phyloP scores from a whole-genome alignment of 2,329 filamentous ascomycete species.

The Rugonectria rugulosa region DNA sequence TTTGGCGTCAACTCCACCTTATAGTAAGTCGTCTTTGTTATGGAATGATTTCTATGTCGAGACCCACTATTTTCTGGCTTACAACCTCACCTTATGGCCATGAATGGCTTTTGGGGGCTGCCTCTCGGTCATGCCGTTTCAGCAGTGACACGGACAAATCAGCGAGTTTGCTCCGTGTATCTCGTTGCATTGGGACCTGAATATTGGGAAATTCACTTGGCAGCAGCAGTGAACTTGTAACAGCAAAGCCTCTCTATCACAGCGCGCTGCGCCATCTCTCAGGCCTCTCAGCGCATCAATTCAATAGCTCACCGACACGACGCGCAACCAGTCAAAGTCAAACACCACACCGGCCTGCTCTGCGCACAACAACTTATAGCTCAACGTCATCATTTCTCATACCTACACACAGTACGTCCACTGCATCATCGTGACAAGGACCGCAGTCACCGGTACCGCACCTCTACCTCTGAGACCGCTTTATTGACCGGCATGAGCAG shows the following conservation, averaged over 20 bases:
- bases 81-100: constrained; percentile 1
- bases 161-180: neutral
- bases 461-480: neutral
- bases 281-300: no score
- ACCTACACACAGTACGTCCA: no score
- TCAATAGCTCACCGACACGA: no score
- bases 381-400: neutral
- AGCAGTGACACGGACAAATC: neutral
- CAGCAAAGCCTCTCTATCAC: no score
- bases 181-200: neutral
- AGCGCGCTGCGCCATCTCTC: no score
- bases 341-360: neutral
- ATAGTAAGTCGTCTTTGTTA: neutral
- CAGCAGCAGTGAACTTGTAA: no score
- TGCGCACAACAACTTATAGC: neutral
- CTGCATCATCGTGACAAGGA: neutral
- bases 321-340: no score
- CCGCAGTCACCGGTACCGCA: neutral
- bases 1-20: no score
- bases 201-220: neutral
- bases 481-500: constrained; percentile 3
- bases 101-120: no score
- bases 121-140: neutral
- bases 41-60: neutral
- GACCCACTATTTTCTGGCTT: constrained; percentile 14